Percentiles rank a stretch among this genome's conserved stretches.
These are phyloP conservation scores for Cinnamomum micranthum DNA, from an alignment of 164 flowering plant species.

Conservation along the genomic window DNA sequence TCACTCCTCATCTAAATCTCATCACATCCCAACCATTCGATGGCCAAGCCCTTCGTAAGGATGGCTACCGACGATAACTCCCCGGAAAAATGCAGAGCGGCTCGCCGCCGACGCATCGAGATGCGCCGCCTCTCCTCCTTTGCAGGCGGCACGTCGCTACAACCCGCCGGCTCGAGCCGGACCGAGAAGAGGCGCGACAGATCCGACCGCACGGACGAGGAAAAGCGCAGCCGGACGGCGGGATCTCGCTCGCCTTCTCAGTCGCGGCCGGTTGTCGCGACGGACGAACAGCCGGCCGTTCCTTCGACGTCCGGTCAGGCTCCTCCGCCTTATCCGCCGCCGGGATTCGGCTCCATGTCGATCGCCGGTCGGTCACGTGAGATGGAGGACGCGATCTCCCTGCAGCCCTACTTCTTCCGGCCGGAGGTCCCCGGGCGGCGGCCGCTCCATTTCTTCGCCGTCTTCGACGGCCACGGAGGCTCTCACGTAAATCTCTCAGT, in stretches of 20 bases:
- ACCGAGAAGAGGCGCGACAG: conserved; percentile 6
- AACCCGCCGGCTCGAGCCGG: background rate
- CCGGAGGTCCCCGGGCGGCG: conserved; percentile 17
- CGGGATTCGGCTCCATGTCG: conserved; percentile 33
- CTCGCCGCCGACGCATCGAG: conserved; percentile 35
- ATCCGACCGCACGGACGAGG: background rate
- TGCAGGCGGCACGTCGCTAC: background rate
- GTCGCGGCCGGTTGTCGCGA: background rate
- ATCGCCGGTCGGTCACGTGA: conserved; percentile 38
- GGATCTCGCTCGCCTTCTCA: background rate
- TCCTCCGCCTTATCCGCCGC: conserved; percentile 1
- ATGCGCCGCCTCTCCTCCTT: conserved; percentile 18
- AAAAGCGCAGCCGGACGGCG: conserved; percentile 15
- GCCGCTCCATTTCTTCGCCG: conserved; percentile 52
- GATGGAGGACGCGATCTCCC: conserved; percentile 49
- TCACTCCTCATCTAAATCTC: background rate
- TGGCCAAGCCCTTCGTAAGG: background rate
- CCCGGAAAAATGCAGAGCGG: conserved; percentile 17
- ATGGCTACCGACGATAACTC: background rate
- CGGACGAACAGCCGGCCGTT: background rate
- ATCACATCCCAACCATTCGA: background rate
- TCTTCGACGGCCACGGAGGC: conserved; percentile 65
- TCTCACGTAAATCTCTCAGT: conserved; percentile 32
- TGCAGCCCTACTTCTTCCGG: conserved; percentile 23
- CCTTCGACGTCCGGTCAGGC: background rate